A percentile compares a stretch with the other conserved stretches of the same genome.
These are phyloP conservation scores for Torulaspora quercuum DNA, from an alignment of 805 yeast species.

Conservation along the genomic window DNA sequence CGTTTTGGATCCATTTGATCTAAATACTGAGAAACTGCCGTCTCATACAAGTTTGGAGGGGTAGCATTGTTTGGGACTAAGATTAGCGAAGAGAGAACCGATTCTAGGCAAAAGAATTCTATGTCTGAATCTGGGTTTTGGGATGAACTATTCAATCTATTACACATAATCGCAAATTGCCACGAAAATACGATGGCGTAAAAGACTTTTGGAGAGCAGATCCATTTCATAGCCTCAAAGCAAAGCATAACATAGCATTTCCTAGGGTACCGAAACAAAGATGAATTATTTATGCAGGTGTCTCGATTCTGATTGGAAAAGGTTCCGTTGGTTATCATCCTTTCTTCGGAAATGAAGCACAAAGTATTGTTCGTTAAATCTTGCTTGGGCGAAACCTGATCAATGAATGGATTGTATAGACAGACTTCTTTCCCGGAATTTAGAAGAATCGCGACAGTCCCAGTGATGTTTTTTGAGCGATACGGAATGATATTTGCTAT, in stretches of 20 bases:
- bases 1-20: slow-evolving; percentile 41
- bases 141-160: neutral
- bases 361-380: slow-evolving; percentile 42
- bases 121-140: neutral
- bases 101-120: slow-evolving; percentile 11
- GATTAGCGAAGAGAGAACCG: slow-evolving; percentile 14
- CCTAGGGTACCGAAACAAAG: slow-evolving; percentile 17
- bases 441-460: slow-evolving; percentile 18
- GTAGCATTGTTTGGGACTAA: slow-evolving; percentile 1
- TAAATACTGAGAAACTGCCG: slow-evolving; percentile 19
- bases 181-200: slow-evolving; percentile 23
- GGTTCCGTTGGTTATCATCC: slow-evolving; percentile 44
- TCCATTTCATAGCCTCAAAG: slow-evolving; percentile 22
- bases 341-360: slow-evolving; percentile 42
- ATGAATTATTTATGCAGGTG: slow-evolving; percentile 12
- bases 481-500: slow-evolving; percentile 13
- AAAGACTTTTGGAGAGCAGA: slow-evolving; percentile 18
- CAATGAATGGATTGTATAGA: slow-evolving; percentile 33
- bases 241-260: slow-evolving; percentile 15
- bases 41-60: slow-evolving; percentile 7
- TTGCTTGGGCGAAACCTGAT: slow-evolving; percentile 35
- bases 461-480: slow-evolving; percentile 13
- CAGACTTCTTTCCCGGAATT: slow-evolving; percentile 35
- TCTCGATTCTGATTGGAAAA: slow-evolving; percentile 51
- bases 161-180: slow-evolving; percentile 17